Base-by-base conservation (phyloP, 257 asterid species). In the Ilex aquifolium region DNA sequence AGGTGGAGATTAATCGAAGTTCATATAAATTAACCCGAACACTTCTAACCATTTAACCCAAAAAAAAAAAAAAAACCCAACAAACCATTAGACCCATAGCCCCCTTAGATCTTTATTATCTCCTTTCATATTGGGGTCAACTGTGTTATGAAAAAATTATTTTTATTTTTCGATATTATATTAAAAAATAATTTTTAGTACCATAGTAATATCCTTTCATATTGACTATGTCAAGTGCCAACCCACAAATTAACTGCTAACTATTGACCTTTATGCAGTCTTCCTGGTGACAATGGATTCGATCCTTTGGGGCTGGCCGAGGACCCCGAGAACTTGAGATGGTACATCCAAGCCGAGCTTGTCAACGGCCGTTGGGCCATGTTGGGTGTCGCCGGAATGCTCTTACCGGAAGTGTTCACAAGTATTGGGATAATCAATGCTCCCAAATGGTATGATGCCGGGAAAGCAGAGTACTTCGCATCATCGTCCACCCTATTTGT, bases 321-420 rank as follows among this genome's bases (percentile, higher is more conserved):
- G 80, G 96, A 88, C 52, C 97, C 96, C 0, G 95, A 85, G 68
- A 86, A 81, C 82, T 69, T 89, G 75, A 81, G 36, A 56, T 92
- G 99, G 97, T 89, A 53, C 49, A 72, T 92, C 44, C 97, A 90
- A 69, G 97, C 95, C 0, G 99, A 92, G 82, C 96, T 92, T 0
- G 95, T 85, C 27, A 92, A 92, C 62, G 76, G 99, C 32, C 61
- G 96, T 57, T 92, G 99, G 99, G 99, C 99, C 5, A 92, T 90
- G 99, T 65, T 92, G 66, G 99, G 96, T 0, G 97, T 92, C 16
- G 90, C 94, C 1, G 96, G 97, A 27, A 92, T 92, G 95, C 60
- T 92, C 31, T 44, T 92, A 70, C 97, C 97, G 7, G 97, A 92
- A 57, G 94, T 87, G 13, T 64, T 89, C 31, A 83, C 97, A 1